Evolutionary conservation across 306 rosid species (phyloP), one percentile per base, ranked within the genome.

Genomic region (Quercus parvula): DNA sequence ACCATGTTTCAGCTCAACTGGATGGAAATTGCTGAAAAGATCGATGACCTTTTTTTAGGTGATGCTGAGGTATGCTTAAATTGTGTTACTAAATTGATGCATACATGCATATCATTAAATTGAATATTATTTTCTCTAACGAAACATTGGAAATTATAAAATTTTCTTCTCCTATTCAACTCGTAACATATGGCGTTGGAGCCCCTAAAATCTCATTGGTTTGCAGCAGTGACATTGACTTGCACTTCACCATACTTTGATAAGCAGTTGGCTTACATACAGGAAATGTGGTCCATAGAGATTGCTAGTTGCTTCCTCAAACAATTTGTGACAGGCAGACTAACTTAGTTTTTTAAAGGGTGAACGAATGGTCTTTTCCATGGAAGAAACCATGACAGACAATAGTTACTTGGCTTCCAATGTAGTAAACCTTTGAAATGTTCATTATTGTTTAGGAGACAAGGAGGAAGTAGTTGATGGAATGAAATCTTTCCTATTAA

Each of bases 21-120:
- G 98, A 35, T 94, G 89, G 86, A 78, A 74, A 82, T 87, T 67
- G 98, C 98, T 19, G 98, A 94, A 85, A 94, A 90, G 88, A 88
- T 94, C 74, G 98, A 94, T 31, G 98, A 94, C 77, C 78, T 90
- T 76, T 94, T 90, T 85, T 79, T 91, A 75, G 98, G 95, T 13
- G 98, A 94, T 80, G 98, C 98, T 0, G 97, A 94, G 97, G 98
- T 94, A 80, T 55, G 80, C 56, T 75, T 30, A 31, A 44, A 31
- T 17, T 22, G 18, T 12, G 51, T 78, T 79, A 18, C 66, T 3
- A 35, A 67, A 54, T 70, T 70, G 70, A 20, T 19, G 24, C 41
- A 78, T 71, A 35, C 55, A 7, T 51, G 49, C 70, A 22, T 33
- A 35, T 33, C 25, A 66, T 6, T 7, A 31, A 66, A 19, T 66